A percentile compares a stretch with the other conserved stretches of the same genome.
These are phyloP conservation scores for Centella asiatica DNA, from an alignment of 129 eudicot species.

Conservation along the genomic window DNA sequence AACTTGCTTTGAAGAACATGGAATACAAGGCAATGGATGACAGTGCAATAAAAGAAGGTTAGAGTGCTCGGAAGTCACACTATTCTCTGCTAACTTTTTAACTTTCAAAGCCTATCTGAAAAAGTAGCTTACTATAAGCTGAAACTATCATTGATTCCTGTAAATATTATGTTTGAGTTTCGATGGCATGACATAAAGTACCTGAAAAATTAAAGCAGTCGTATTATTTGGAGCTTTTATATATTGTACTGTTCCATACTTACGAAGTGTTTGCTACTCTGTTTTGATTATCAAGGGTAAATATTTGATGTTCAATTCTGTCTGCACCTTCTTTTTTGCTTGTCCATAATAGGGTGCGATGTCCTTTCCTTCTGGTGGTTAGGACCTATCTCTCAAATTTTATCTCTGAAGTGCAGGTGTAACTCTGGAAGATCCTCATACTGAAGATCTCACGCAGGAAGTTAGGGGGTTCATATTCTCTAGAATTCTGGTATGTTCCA, in stretches of 20 bases:
- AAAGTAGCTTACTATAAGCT: no score
- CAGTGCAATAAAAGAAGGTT: slow-evolving; percentile 77
- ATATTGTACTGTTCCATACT: background rate
- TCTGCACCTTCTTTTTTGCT: background rate
- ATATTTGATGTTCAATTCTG: background rate
- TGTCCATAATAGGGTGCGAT: background rate
- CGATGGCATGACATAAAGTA: background rate
- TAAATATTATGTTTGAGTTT: background rate
- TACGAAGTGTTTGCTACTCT: background rate
- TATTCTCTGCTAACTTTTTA: background rate
- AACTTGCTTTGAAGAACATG: slow-evolving; percentile 98
- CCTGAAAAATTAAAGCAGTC: background rate
- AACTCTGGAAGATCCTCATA: slow-evolving; percentile 93
- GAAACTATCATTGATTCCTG: background rate
- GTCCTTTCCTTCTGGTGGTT: background rate
- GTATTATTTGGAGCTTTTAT: background rate
- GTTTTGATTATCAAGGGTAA: background rate
- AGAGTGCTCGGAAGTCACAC: background rate
- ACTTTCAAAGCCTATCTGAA: background rate
- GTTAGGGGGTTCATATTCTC: slow-evolving; percentile 98
- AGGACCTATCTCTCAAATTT: slow-evolving; percentile 4
- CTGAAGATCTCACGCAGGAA: slow-evolving; percentile 96
- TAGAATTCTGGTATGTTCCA: slow-evolving; percentile 59
- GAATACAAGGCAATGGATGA: slow-evolving; percentile 99
- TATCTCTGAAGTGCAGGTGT: slow-evolving; percentile 50